These are phyloP conservation scores for Nemania bipapillata DNA, from an alignment of 2,329 filamentous ascomycete species.

Conservation along the genomic window DNA sequence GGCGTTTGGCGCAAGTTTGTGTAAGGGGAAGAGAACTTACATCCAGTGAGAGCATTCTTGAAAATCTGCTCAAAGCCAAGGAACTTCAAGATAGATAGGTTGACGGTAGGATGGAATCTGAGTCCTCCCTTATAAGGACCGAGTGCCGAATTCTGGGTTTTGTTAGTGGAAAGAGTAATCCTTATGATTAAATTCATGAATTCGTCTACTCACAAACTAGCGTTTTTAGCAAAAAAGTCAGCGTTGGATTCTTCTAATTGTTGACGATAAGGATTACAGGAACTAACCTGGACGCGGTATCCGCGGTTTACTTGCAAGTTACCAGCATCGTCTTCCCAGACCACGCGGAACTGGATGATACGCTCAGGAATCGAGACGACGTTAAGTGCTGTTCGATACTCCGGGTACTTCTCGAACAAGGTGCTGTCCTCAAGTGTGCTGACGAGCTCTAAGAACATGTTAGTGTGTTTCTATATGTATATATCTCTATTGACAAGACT, in stretches of 20 bases:
- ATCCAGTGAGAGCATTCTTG: constrained; percentile 97
- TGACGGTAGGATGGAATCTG: constrained; percentile 91
- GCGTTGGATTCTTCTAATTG: too few species aligned
- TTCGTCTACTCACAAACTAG: too few species aligned
- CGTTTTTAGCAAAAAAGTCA: too few species aligned
- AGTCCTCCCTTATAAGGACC: constrained; percentile 98
- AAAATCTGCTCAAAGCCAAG: constrained; percentile 99
- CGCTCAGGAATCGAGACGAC: constrained; percentile 93
- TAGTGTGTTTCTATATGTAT: constrained; percentile 9
- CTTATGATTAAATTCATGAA: too few species aligned
- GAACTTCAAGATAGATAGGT: constrained; percentile 88
- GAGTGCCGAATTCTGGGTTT: constrained; percentile 93
- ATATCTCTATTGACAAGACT: neutral
- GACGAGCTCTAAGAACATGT: constrained; percentile 76
- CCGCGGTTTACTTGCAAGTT: constrained; percentile 91
- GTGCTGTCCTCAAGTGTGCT: constrained; percentile 93
- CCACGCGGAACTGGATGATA: constrained; percentile 94
- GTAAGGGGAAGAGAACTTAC: constrained; percentile 64
- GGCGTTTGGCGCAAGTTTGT: neutral
- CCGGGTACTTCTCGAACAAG: constrained; percentile 92
- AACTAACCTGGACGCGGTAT: constrained; percentile 98
- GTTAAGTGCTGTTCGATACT: constrained; percentile 90
- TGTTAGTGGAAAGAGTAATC: too few species aligned
- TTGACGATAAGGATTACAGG: too few species aligned
- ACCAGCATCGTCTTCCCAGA: constrained; percentile 95